phyloP scores from a whole-genome alignment of 2,329 filamentous ascomycete species.

The Fonsecaea pugnacius region DNA sequence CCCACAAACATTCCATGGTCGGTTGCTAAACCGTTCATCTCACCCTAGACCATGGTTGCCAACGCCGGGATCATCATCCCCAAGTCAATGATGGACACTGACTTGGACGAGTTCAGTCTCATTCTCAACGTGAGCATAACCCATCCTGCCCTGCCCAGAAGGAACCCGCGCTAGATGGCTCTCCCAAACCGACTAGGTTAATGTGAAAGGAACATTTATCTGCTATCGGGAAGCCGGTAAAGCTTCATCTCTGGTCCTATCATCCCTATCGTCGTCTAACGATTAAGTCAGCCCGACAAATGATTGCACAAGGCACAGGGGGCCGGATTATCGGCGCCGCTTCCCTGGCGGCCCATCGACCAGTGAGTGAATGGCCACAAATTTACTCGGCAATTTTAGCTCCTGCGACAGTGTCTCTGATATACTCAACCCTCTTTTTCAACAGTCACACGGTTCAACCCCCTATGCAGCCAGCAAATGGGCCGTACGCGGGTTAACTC shows the following conservation, averaged over 20 bases:
- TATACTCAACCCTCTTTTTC: slow-evolving; percentile 47
- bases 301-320: slow-evolving; percentile 62
- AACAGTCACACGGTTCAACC: slow-evolving; percentile 59
- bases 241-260: too few relatives aligned
- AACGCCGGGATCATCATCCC: slow-evolving; percentile 62
- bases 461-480: slow-evolving; percentile 69
- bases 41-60: slow-evolving; percentile 55
- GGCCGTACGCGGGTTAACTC: slow-evolving; percentile 68
- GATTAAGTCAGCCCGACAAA: slow-evolving; percentile 57
- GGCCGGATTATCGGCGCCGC: slow-evolving; percentile 54
- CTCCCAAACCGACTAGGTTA: slow-evolving; percentile 52
- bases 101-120: slow-evolving; percentile 14
- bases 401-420: not conserved
- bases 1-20: too few relatives aligned
- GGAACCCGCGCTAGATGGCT: too few relatives aligned
- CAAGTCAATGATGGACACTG: slow-evolving; percentile 50
- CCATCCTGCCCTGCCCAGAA: slow-evolving; percentile 39
- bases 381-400: not conserved
- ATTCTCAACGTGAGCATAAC: slow-evolving; percentile 50
- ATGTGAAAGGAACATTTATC: slow-evolving; percentile 67
- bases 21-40: not conserved
- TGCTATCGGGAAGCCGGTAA: slow-evolving; percentile 61
- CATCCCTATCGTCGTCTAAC: slow-evolving; percentile 2
- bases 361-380: not conserved
- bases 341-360: slow-evolving; percentile 9